Base-by-base conservation (phyloP, 2,329 filamentous ascomycete species). In the Epichloe gansuensis region DNA sequence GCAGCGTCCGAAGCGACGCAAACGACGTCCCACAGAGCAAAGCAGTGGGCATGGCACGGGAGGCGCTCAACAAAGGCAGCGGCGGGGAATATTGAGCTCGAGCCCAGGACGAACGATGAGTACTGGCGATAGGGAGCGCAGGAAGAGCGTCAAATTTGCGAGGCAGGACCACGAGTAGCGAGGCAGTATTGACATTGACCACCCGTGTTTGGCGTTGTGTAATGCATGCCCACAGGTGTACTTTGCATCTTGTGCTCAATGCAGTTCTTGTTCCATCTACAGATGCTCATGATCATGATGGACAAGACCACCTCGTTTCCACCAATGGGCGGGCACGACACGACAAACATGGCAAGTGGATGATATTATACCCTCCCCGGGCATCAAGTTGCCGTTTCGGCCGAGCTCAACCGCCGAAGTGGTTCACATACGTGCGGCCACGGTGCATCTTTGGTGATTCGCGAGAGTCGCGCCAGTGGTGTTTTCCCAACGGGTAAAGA, bases 111-210 rank as follows among this genome's bases (percentile, higher is more conserved):
- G 68, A 51, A 58, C 61, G 3, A 59, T 63, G 4, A 65, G 58
- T 28, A 63, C 64, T 2, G 63, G 61, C 1, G 75, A 77, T 46
- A 65, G 77, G 54, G 80, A 82, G 62, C 70, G 78, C 57, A 72
- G 79, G 62, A 83, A 82, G 72, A 83, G 79, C 57, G 81, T 84
- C 59, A 84, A 83, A 68, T 81, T 83, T 65, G 75, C 73, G 2
- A 70, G 69, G 44, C 69, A 72, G 9, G 50, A 50, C 21, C 37
- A 48, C 34, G 50, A 21, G 41, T 39, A 21, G 23, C 34, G 34
- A 48, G 21, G 35, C 12, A 8, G 11, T 17, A 12, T 17, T 50
- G 39, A 50, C 41, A 38, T 13, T 1, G 17, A 21, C 17, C 17
- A 21, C 17, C 17, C 17, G 17, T 44, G 42, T 12, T n/a, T 3